A percentile compares a stretch with the other conserved stretches of the same genome.
These are phyloP conservation scores for Pythium myriotylum DNA, from an alignment of 352 stramenopile genomes.

Conservation along the genomic window DNA sequence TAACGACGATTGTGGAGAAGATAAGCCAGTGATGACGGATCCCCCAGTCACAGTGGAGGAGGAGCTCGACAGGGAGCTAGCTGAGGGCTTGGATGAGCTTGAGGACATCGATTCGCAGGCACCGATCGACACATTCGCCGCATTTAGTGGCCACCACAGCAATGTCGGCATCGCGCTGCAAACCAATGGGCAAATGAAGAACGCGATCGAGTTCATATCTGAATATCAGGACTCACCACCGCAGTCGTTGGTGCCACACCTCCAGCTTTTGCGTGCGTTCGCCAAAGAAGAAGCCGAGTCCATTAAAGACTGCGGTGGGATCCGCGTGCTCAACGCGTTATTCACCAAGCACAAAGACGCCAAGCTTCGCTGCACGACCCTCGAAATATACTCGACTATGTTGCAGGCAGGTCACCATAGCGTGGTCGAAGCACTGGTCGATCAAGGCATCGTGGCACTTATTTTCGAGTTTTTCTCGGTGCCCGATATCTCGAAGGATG, in stretches of 20 bases:
- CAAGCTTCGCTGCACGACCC: slow-evolving; percentile 1
- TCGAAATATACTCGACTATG: slow-evolving; percentile 25
- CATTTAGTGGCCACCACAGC: background rate
- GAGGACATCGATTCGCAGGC: slow-evolving; percentile 1
- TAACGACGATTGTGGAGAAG: background rate
- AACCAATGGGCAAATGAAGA: slow-evolving; percentile 20
- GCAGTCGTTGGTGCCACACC: slow-evolving; percentile 11
- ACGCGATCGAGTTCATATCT: slow-evolving; percentile 15
- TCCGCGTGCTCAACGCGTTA: slow-evolving; percentile 20
- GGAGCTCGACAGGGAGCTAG: background rate
- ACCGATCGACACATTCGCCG: slow-evolving; percentile 5
- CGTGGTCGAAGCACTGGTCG: slow-evolving; percentile 18
- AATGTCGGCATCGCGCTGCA: slow-evolving; percentile 9
- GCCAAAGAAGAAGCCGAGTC: slow-evolving; percentile 18
- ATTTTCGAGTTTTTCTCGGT: slow-evolving; percentile 13
- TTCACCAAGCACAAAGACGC: slow-evolving; percentile 8
- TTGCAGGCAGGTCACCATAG: slow-evolving; percentile 2
- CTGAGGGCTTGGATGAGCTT: background rate
- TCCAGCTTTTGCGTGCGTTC: slow-evolving; percentile 12
- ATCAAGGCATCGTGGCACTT: slow-evolving; percentile 17
- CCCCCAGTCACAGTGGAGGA: background rate
- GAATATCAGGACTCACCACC: background rate
- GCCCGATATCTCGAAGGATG: background rate
- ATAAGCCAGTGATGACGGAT: no score
- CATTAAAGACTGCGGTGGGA: slow-evolving; percentile 21